These are phyloP conservation scores for Trametes hirsuta DNA, from an alignment of 1,284 basidiomycete species.

Conservation along the genomic window DNA sequence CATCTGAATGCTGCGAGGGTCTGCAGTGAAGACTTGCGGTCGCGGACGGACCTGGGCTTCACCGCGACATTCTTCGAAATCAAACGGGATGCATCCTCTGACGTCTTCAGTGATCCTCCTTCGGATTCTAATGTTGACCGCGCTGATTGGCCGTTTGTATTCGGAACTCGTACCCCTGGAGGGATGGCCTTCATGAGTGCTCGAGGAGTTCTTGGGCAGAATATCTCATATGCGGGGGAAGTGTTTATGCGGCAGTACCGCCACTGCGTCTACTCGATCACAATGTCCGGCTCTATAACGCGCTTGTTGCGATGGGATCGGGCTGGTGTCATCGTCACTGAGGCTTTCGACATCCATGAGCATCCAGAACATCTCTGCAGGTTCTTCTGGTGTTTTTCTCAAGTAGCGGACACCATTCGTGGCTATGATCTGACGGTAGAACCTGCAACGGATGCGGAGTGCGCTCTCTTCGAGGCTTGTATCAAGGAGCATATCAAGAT, in stretches of 20 bases:
- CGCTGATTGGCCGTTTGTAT: no score
- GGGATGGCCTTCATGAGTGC: no score
- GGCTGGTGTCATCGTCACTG: slow-evolving; percentile 9
- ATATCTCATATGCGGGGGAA: slow-evolving; percentile 11
- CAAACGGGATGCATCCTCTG: background rate
- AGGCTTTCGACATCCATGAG: slow-evolving; percentile 3
- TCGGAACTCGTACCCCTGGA: no score
- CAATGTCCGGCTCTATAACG: no score
- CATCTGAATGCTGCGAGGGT: no score
- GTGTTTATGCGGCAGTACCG: slow-evolving; percentile 7
- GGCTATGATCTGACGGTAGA: no score
- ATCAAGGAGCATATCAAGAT: no score
- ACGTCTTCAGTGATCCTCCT: background rate
- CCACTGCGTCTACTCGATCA: slow-evolving; percentile 5
- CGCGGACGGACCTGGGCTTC: slow-evolving; percentile 6
- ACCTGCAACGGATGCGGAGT: no score
- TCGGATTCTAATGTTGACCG: no score
- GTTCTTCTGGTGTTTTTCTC: slow-evolving; percentile 15
- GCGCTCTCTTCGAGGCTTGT: no score
- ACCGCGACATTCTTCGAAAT: slow-evolving; percentile 11
- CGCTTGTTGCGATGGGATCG: slow-evolving; percentile 23
- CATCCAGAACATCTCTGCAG: slow-evolving; percentile 3
- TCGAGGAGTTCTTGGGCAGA: slow-evolving; percentile 5
- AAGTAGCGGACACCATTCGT: background rate
- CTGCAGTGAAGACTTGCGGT: no score